These are phyloP conservation scores for Artemisia argyi DNA, from an alignment of 129 eudicot species.

Conservation along the genomic window DNA sequence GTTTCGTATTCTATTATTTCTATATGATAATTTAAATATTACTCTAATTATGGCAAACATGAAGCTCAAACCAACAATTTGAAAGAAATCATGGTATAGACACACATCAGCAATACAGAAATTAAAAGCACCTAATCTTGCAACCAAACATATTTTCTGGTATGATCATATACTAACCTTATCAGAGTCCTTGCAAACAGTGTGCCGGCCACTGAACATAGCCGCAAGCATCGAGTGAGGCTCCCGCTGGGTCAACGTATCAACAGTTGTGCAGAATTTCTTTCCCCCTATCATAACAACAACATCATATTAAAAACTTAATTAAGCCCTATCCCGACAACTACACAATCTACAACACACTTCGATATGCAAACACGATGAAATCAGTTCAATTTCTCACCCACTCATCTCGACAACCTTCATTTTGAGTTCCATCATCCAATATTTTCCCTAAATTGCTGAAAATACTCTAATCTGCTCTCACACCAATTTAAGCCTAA, in stretches of 20 bases:
- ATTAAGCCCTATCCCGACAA: neutral
- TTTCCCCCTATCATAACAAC: slow-evolving; percentile 57
- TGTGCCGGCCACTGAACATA: slow-evolving; percentile 96
- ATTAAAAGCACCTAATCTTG: slow-evolving; percentile 9
- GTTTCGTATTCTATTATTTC: neutral
- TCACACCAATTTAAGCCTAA: neutral
- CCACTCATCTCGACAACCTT: slow-evolving; percentile 3
- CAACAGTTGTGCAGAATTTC: slow-evolving; percentile 84
- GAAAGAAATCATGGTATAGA: neutral
- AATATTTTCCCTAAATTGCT: neutral
- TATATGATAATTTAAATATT: neutral
- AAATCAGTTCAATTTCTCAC: slow-evolving; percentile 15
- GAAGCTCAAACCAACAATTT: neutral
- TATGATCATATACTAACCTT: slow-evolving; percentile 42
- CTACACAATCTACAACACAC: neutral
- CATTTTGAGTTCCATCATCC: neutral
- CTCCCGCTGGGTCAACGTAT: slow-evolving; percentile 81
- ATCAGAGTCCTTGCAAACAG: slow-evolving; percentile 62
- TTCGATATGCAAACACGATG: too few species aligned
- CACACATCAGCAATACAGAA: neutral
- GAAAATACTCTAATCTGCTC: neutral
- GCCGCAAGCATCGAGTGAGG: slow-evolving; percentile 99
- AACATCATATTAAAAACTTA: neutral
- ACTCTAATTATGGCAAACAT: neutral
- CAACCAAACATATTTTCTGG: slow-evolving; percentile 9